phyloP scores from a whole-genome alignment of 257 asterid genomes.

The Knoxia roxburghii region DNA sequence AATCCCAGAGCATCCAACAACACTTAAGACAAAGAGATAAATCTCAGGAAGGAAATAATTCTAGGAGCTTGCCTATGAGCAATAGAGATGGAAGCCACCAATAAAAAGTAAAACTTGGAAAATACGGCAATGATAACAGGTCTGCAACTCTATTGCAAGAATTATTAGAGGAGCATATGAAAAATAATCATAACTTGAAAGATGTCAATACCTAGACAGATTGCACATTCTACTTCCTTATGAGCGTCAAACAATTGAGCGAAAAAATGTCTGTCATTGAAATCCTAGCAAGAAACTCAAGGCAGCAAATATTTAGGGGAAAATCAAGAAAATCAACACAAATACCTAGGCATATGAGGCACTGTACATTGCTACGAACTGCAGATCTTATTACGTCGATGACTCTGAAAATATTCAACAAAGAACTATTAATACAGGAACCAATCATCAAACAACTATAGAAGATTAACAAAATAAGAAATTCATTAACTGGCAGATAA shows the following conservation, averaged over 20 bases:
- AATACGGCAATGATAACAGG: background rate
- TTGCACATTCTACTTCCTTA: slow-evolving; percentile 28
- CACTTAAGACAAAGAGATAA: background rate
- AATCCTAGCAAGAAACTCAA: slow-evolving; percentile 27
- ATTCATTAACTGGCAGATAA: background rate
- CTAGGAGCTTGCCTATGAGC: background rate
- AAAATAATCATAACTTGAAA: slow-evolving; percentile 5
- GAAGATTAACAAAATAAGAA: background rate
- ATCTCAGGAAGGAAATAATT: background rate
- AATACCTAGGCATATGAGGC: slow-evolving; percentile 50
- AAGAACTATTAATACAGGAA: background rate
- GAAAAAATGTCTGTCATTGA: slow-evolving; percentile 20
- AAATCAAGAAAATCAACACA: background rate
- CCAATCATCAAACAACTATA: background rate
- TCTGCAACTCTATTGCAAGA: background rate
- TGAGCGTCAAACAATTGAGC: slow-evolving; percentile 20
- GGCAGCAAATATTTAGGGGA: slow-evolving; percentile 13
- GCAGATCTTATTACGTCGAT: slow-evolving; percentile 28
- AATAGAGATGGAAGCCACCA: background rate
- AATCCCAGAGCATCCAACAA: background rate
- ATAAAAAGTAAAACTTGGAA: background rate
- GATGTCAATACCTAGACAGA: slow-evolving; percentile 33
- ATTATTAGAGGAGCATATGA: background rate
- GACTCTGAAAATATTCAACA: slow-evolving; percentile 22
- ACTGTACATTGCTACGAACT: slow-evolving; percentile 37